Base-by-base conservation (phyloP, 139 green algal species). In the Chlorella sp. region DNA sequence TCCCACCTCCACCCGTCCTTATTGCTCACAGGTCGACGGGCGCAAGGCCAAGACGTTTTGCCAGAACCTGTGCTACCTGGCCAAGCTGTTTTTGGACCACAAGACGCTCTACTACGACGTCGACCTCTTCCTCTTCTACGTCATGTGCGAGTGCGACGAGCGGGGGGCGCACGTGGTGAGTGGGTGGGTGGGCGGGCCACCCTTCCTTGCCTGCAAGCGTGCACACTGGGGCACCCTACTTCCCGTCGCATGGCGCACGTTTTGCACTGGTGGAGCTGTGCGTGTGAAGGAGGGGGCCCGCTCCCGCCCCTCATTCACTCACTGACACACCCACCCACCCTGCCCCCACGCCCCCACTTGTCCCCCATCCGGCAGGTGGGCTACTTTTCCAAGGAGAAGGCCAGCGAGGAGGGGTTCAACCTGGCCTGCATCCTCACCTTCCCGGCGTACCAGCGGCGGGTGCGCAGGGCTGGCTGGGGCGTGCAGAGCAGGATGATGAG, bases 81-180 rank as follows among this genome's bases (percentile, higher is more conserved):
- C 98, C 76, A 99, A 99, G 94, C 96, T 99, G 79, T 99, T 99
- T 92, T 93, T 99, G 92, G 98, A 99, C 95, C 98, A 99, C 96
- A 99, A 99, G 95, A 99, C 97, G 73, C 95, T 99, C 28, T 99
- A 99, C 95, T 99, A 99, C 91, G 98, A 99, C 86, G 98, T 99
- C 28, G 98, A 99, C 95, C 95, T 99, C 34, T 99, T 99, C 93
- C 95, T 99, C 22, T 99, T 99, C 93, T 99, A 99, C 93, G 94
- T 99, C 60, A 92, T 99, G 83, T 99, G 97, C 92, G 98, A 99
- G 94, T 95, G 95, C 34, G 98, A 99, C 90, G 96, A 98, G 85
- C 90, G 97, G 7, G 98, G 98, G 14, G 98, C 96, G n/a, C 98
- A 99, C 93, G 96, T 99, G 37, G 96, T 57, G 48, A 57, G 48